Percentiles rank a stretch among this genome's conserved stretches.
Conservation (phyloP, 805 yeast genomes). For the Monosporozyma solicola region DNA sequence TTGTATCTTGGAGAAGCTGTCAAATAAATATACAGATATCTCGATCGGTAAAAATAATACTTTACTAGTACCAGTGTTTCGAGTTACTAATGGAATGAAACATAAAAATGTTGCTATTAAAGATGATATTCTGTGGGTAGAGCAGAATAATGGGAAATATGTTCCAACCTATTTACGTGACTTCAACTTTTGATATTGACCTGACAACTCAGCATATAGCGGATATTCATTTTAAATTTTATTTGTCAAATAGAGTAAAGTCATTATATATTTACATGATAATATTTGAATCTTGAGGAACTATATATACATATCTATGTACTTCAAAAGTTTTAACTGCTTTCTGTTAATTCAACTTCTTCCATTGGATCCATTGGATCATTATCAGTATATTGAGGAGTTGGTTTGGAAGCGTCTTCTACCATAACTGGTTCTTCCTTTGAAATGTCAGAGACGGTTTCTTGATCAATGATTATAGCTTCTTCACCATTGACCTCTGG, state of each 20-base stretch:
- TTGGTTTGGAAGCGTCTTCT: background rate
- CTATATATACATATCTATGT: background rate
- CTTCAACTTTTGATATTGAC: conserved; percentile 3
- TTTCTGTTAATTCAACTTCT: conserved; percentile 9
- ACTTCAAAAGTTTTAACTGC: conserved; percentile 1
- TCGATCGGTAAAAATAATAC: conserved; percentile 23
- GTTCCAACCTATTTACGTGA: conserved; percentile 16
- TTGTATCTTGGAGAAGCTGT: conserved; percentile 23
- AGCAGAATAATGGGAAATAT: conserved; percentile 13
- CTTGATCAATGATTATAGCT: background rate
- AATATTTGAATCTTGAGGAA: background rate
- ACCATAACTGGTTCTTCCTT: background rate
- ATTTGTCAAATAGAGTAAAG: background rate
- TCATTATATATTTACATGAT: conserved; percentile 3
- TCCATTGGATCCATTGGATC: conserved; percentile 1
- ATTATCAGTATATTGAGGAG: background rate
- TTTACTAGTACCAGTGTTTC: conserved; percentile 18
- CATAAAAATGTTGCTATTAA: conserved; percentile 35
- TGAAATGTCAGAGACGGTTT: background rate
- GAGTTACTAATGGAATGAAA: conserved; percentile 5
- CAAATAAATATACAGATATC: conserved; percentile 12
- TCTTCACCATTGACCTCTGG: background rate
- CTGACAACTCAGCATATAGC: background rate
- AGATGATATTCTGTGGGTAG: conserved; percentile 58
- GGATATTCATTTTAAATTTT: background rate